A percentile compares a stretch with the other conserved stretches of the same genome.
phyloP scores from a whole-genome alignment of 2,329 filamentous ascomycete genomes.

The Venturiaceae sp. region DNA sequence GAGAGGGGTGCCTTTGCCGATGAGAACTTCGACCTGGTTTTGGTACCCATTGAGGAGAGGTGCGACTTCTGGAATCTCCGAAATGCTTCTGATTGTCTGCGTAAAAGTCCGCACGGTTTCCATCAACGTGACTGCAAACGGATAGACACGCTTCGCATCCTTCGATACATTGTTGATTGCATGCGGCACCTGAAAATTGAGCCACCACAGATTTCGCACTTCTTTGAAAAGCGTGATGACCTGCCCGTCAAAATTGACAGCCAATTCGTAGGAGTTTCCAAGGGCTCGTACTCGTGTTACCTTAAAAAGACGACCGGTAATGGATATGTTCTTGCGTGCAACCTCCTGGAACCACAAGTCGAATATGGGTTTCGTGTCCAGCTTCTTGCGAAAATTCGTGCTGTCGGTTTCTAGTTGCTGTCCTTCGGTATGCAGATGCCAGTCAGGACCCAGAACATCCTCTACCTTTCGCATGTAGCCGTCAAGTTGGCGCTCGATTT shows the following conservation, averaged over 20 bases:
- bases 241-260: slow-evolving; percentile 94
- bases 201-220: slow-evolving; percentile 90
- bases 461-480: slow-evolving; percentile 99
- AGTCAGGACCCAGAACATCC: slow-evolving; percentile 88
- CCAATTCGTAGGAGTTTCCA: slow-evolving; percentile 78
- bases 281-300: slow-evolving; percentile 83
- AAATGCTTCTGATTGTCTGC: slow-evolving; percentile 77
- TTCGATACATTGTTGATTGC: slow-evolving; percentile 93
- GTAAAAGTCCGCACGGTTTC: slow-evolving; percentile 92
- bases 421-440: slow-evolving; percentile 88
- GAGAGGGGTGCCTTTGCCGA: slow-evolving; percentile 78
- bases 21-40: slow-evolving; percentile 76
- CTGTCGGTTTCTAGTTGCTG: slow-evolving; percentile 90
- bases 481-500: slow-evolving; percentile 92
- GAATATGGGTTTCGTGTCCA: slow-evolving; percentile 88
- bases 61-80: slow-evolving; percentile 76
- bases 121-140: slow-evolving; percentile 96
- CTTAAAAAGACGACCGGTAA: slow-evolving; percentile 84
- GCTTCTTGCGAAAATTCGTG: slow-evolving; percentile 88
- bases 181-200: slow-evolving; percentile 89
- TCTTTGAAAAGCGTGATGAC: slow-evolving; percentile 98
- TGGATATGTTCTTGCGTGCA: slow-evolving; percentile 77
- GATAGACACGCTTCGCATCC: slow-evolving; percentile 97
- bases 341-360: slow-evolving; percentile 94
- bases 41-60: slow-evolving; percentile 84